A percentile compares a stretch with the other conserved stretches of the same genome.
These are phyloP conservation scores for Leishmania lainsoni DNA, from an alignment of 208 protist species.

Conservation along the genomic window DNA sequence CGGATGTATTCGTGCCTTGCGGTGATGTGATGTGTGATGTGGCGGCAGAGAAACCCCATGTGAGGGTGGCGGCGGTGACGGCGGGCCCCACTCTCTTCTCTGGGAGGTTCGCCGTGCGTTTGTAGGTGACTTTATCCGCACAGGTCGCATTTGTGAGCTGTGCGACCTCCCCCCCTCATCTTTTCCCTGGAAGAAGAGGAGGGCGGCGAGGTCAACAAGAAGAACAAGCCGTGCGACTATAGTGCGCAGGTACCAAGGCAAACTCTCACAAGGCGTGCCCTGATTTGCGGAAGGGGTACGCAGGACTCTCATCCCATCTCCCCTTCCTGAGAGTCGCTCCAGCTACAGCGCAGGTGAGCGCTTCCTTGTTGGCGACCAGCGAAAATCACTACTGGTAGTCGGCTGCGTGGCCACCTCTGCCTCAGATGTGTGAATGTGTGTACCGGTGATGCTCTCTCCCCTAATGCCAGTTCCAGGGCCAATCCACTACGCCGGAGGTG, in stretches of 20 bases:
- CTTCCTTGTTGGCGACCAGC: background rate
- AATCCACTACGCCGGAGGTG: background rate
- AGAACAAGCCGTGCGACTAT: background rate
- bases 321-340: background rate
- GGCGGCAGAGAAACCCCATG: background rate
- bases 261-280: background rate
- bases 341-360: background rate
- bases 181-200: background rate
- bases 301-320: background rate
- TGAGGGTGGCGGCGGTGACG: background rate
- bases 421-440: background rate
- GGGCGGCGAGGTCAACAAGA: background rate
- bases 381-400: background rate
- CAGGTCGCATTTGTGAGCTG: background rate
- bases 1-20: slow-evolving; percentile 10
- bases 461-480: background rate
- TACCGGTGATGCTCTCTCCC: background rate
- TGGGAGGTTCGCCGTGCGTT: background rate
- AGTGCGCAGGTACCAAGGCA: background rate
- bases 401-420: background rate
- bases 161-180: background rate
- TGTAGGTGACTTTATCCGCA: background rate
- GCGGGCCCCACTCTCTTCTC: background rate
- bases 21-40: background rate
- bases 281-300: background rate